These are phyloP conservation scores for Actinomortierella ambigua DNA, from an alignment of 371 early-diverging fungal genomes.

Conservation along the genomic window DNA sequence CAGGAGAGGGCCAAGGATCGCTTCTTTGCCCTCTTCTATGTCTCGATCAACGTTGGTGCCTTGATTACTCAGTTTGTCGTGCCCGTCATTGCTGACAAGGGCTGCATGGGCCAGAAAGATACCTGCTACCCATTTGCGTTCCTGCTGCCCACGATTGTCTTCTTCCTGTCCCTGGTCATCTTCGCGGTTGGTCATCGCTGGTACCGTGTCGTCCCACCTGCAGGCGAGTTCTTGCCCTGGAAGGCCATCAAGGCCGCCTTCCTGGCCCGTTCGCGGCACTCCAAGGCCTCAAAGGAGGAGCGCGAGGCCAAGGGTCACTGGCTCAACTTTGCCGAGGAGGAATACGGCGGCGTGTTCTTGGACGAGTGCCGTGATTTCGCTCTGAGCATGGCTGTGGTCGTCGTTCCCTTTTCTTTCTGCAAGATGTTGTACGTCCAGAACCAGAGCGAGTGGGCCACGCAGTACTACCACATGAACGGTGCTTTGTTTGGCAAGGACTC, in stretches of 20 bases:
- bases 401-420: neutral
- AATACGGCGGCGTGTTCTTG: conserved; percentile 9
- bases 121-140: conserved; percentile 14
- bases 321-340: conserved; percentile 19
- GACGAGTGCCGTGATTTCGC: conserved; percentile 10
- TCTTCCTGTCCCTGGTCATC: conserved; percentile 12
- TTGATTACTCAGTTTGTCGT: conserved; percentile 22
- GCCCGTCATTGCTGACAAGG: conserved; percentile 18
- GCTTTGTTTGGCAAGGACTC: neutral
- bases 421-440: neutral
- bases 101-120: conserved; percentile 21
- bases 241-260: conserved; percentile 11
- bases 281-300: conserved; percentile 2
- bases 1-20: conserved; percentile 23
- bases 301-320: conserved; percentile 7
- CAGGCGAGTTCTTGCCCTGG: conserved; percentile 51
- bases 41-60: conserved; percentile 43
- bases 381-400: neutral
- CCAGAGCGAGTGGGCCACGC: neutral
- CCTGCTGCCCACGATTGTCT: neutral
- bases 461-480: neutral
- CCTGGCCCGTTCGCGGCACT: conserved; percentile 5
- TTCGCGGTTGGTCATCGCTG: conserved; percentile 28
- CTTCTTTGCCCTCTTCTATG: conserved; percentile 58
- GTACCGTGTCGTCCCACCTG: conserved; percentile 57